These are phyloP conservation scores for Solanum medicagineum DNA, from an alignment of 257 asterid species.

Conservation along the genomic window DNA sequence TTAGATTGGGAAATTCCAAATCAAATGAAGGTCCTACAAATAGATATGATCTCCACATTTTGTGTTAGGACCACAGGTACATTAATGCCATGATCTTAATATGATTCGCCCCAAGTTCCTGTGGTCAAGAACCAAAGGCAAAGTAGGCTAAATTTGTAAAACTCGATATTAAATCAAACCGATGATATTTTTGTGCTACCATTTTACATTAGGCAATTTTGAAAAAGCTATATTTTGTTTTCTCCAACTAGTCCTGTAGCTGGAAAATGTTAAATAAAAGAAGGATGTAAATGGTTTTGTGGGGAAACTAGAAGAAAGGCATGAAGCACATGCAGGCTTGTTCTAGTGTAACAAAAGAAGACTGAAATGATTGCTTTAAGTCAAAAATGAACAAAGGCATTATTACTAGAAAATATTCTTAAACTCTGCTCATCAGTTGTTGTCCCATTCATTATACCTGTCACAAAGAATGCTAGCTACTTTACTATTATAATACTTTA, in stretches of 20 bases:
- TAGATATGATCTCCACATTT: not conserved
- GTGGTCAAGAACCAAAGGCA: not conserved
- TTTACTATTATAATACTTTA: not conserved
- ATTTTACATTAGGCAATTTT: not conserved
- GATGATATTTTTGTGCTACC: not conserved
- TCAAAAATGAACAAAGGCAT: conserved; percentile 2
- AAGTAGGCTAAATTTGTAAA: not conserved
- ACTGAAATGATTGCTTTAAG: conserved; percentile 4
- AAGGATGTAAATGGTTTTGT: not conserved
- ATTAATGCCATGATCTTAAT: not conserved
- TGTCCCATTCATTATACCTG: not conserved
- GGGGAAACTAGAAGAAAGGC: not conserved
- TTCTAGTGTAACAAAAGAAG: not conserved
- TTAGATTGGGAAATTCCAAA: not conserved
- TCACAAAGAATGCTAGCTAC: not conserved
- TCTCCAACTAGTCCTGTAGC: not conserved
- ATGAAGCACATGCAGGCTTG: conserved; percentile 2
- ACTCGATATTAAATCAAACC: not conserved
- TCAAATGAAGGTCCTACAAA: conserved; percentile 2
- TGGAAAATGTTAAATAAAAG: not conserved
- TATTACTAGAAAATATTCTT: not conserved
- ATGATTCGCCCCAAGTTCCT: not conserved
- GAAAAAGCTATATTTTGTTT: not conserved
- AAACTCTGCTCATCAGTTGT: not conserved
- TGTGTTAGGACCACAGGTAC: not conserved